Percentiles rank a stretch among this genome's conserved stretches.
These are phyloP conservation scores for Erysimum pusillum DNA, from an alignment of 441 rosid species.

Conservation along the genomic window DNA sequence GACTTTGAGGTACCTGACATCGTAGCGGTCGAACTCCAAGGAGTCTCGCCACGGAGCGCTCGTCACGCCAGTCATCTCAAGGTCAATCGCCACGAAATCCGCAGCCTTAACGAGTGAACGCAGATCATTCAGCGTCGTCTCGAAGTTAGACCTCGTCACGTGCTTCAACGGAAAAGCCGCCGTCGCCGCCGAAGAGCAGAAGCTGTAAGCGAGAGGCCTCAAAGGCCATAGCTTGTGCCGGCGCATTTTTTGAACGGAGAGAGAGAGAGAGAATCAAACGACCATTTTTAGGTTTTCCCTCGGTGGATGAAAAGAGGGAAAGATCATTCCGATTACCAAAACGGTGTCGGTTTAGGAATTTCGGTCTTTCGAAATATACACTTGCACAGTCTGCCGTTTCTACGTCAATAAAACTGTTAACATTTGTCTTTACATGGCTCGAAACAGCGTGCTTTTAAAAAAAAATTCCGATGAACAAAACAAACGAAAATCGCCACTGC, in stretches of 20 bases:
- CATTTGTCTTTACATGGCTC: constrained; percentile 13
- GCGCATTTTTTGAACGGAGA: constrained; percentile 50
- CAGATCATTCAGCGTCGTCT: constrained; percentile 61
- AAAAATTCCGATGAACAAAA: neutral
- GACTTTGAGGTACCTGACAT: constrained; percentile 80
- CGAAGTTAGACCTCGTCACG: constrained; percentile 81
- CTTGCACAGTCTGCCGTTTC: constrained; percentile 37
- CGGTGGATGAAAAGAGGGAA: constrained; percentile 17
- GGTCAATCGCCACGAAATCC: constrained; percentile 88
- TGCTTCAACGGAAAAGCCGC: constrained; percentile 73
- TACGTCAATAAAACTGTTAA: constrained; percentile 22
- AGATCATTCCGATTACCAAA: neutral
- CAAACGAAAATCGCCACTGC: neutral
- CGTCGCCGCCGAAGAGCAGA: constrained; percentile 15
- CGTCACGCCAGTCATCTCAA: constrained; percentile 91
- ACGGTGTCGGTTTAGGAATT: neutral
- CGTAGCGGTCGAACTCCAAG: constrained; percentile 77
- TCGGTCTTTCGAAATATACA: neutral
- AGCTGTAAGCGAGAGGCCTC: constrained; percentile 53
- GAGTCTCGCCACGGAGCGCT: constrained; percentile 92
- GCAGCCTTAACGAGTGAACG: constrained; percentile 71
- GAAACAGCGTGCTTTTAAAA: constrained; percentile 22
- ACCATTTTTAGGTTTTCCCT: constrained; percentile 37
- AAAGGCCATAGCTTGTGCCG: constrained; percentile 51
- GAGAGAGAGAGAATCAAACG: constrained; percentile 23